Evolutionary conservation across 1,139 yeast genomes (phyloP).

Genomic region (Geotrichum siamense): DNA sequence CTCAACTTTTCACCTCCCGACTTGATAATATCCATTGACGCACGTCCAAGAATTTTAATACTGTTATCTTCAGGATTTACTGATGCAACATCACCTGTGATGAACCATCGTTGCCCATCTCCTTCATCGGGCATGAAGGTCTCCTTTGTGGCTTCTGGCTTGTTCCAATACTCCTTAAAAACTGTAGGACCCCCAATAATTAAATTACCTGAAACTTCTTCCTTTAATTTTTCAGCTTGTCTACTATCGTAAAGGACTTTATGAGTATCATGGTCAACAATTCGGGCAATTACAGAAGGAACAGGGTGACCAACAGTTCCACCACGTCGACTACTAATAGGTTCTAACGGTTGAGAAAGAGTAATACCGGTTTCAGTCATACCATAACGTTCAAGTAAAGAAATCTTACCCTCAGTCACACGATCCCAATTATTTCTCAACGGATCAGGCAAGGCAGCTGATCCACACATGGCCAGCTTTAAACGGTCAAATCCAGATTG

Average conservation of each 20-base stretch:
- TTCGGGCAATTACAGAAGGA: conserved; percentile 32
- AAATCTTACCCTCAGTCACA: conserved; percentile 30
- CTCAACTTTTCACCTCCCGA: conserved; percentile 36
- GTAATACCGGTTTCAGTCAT: conserved; percentile 39
- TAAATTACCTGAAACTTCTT: conserved; percentile 30
- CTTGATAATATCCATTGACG: conserved; percentile 37
- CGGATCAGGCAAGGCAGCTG: conserved; percentile 36
- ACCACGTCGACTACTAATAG: conserved; percentile 23
- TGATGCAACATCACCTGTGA: conserved; percentile 37
- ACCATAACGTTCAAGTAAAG: conserved; percentile 35
- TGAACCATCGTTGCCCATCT: conserved; percentile 31
- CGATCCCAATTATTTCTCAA: conserved; percentile 32
- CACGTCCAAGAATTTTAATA: conserved; percentile 33
- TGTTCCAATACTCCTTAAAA: conserved; percentile 33
- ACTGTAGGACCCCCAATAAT: conserved; percentile 33
- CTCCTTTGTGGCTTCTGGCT: conserved; percentile 32
- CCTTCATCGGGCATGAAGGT: conserved; percentile 24
- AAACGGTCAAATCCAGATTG: conserved; percentile 21
- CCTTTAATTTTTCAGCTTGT: conserved; percentile 7
- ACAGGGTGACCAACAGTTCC: conserved; percentile 36
- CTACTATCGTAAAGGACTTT: conserved; percentile 22
- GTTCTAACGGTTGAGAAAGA: conserved; percentile 32
- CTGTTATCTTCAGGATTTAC: conserved; percentile 28
- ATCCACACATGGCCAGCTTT: conserved; percentile 35
- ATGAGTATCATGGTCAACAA: conserved; percentile 27